Conservation (phyloP, 768 basidiomycete species). For the Kockovaella imperatae region DNA sequence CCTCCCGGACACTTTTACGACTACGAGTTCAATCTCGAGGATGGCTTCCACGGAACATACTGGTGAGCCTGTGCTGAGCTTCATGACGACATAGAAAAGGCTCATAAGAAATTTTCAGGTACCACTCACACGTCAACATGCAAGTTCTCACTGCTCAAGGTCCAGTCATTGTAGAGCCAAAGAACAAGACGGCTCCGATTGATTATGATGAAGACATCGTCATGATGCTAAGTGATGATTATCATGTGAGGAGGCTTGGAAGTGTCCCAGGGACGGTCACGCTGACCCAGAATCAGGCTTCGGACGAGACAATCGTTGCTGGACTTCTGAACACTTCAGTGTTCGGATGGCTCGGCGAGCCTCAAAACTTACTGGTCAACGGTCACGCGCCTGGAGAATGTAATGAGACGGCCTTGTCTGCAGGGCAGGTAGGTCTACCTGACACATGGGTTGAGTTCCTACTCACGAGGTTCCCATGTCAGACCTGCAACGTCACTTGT, state of each 20-base stretch:
- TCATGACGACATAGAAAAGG: neutral
- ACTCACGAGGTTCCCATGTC: too few species aligned
- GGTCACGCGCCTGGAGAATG: conserved; percentile 3
- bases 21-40: conserved; percentile 9
- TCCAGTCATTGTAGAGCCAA: conserved; percentile 8
- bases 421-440: too few species aligned
- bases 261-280: neutral
- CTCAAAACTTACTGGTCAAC: conserved; percentile 5
- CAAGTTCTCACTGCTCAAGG: conserved; percentile 9
- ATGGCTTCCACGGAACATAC: neutral
- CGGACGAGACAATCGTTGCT: conserved; percentile 2
- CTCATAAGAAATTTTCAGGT: conserved; percentile 3
- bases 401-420: conserved; percentile 3
- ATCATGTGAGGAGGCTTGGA: conserved; percentile 8
- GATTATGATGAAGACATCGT: conserved; percentile 12
- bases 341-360: conserved; percentile 6
- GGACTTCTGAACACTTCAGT: conserved; percentile 5
- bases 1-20: conserved; percentile 8
- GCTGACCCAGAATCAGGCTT: neutral
- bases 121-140: conserved; percentile 7
- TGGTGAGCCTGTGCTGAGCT: neutral
- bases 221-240: conserved; percentile 11
- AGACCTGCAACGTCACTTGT: conserved; percentile 1
- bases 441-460: too few species aligned
- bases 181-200: conserved; percentile 4